Base-by-base conservation (phyloP, 495 filamentous ascomycete genomes). In the Tetracladium marchalianum region DNA sequence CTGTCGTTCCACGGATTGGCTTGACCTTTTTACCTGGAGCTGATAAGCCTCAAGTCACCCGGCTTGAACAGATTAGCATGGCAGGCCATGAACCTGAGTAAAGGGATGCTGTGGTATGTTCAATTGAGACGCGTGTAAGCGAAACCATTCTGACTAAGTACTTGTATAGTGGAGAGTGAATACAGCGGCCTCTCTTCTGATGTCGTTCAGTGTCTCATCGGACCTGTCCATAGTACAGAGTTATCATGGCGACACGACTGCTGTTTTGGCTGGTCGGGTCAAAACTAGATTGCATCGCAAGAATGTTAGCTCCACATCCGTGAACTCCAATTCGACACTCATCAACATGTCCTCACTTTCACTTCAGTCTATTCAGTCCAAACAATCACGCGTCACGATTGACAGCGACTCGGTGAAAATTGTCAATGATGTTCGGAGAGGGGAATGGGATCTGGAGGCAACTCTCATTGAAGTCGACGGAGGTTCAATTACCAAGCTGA, bases 391-490 rank as follows among this genome's bases (percentile, higher is more conserved):
- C 2, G 61, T 65, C 12, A 65, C 52, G 2, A 63, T 65, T 15
- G 56, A 60, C 41, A 60, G 54, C 24, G 52, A 60, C 4, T 33
- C 45, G 10, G 59, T 63, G 12, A 56, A 40, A 17, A 55, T 63
- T 11, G 61, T 65, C 12, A 46, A 62, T 12, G 55, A 63, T 39
- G 40, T 63, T n/a, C 44, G 52, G 12, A 35, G 38, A 13, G 38
- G 39, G 5, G 49, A 56, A 24, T 63, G 46, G 35, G 61, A 62
- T 36, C 31, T 65, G 5, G 49, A 56, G 40, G 53, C 46, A 10
- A 52, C 60, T 11, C 43, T 65, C 17, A 55, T 65, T 35, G 62
- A 65, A 47, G 62, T 65, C n/a, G 62, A 63, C 35, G 47, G 37
- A 1, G 44, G 38, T 22, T 62, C 61, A 6, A 46, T 65, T 31